phyloP scores from a whole-genome alignment of 495 filamentous ascomycete species.

The Lasiosphaeria ovina region DNA sequence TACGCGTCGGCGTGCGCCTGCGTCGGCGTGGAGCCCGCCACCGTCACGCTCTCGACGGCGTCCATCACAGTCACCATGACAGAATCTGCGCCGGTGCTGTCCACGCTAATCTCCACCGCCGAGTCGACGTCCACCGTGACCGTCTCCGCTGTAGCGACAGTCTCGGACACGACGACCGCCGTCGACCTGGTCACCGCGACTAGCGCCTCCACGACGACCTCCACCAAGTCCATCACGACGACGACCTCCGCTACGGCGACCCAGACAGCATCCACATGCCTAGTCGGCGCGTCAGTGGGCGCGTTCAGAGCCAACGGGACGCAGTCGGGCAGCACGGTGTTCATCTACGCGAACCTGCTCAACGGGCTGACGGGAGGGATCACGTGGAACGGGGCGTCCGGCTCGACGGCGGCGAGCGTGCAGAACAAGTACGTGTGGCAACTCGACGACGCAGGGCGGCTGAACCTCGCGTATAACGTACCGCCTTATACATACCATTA shows the following conservation, averaged over 20 bases:
- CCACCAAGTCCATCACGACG: slow-evolving; percentile 12
- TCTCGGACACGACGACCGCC: slow-evolving; percentile 7
- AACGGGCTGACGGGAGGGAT: slow-evolving; percentile 1
- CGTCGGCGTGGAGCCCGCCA: slow-evolving; percentile 10
- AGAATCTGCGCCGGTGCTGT: slow-evolving; percentile 5
- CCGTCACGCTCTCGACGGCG: slow-evolving; percentile 7
- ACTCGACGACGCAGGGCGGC: slow-evolving; percentile 9
- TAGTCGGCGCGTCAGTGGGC: neutral
- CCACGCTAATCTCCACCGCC: slow-evolving; percentile 5
- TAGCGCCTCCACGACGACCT: slow-evolving; percentile 12
- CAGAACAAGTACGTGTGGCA: slow-evolving; percentile 12
- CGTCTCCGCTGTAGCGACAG: neutral
- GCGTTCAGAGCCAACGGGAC: slow-evolving; percentile 11
- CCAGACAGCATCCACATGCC: neutral
- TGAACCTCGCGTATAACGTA: slow-evolving; percentile 12
- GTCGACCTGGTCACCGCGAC: slow-evolving; percentile 10
- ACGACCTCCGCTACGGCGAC: slow-evolving; percentile 6
- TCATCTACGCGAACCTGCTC: slow-evolving; percentile 16
- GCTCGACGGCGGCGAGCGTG: neutral
- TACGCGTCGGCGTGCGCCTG: slow-evolving; percentile 20
- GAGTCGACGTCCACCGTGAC: slow-evolving; percentile 9
- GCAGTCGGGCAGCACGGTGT: neutral
- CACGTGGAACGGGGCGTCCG: neutral
- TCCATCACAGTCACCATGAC: slow-evolving; percentile 12
- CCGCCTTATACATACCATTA: slow-evolving; percentile 13